Percentiles rank a stretch among this genome's conserved stretches.
Conservation (phyloP, 495 filamentous ascomycete species). For the Xylaria cubensis region DNA sequence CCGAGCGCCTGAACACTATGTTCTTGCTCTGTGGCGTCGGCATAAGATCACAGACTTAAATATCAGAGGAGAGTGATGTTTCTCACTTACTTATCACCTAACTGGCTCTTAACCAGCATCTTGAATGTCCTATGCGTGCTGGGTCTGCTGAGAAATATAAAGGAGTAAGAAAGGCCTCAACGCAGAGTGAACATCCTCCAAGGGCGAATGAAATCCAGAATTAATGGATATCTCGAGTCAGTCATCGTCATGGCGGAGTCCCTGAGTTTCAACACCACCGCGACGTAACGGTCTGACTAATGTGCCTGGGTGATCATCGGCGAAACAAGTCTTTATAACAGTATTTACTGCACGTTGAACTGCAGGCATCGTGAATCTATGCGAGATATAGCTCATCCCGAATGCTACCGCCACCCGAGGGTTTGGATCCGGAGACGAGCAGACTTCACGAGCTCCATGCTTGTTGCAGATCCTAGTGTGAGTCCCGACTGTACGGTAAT, state of each 20-base stretch:
- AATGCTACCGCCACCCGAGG: neutral
- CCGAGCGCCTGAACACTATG: conserved; percentile 7
- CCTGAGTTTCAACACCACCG: neutral
- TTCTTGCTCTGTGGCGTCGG: conserved; percentile 13
- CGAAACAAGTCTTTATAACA: neutral
- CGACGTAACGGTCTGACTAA: neutral
- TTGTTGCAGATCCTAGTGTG: neutral
- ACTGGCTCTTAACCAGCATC: neutral
- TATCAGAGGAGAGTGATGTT: conserved; percentile 6
- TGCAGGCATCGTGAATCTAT: neutral
- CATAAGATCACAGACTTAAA: neutral
- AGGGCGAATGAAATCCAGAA: neutral
- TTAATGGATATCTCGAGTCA: neutral
- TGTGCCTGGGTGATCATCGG: neutral
- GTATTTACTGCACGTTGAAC: neutral
- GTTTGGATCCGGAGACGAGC: neutral
- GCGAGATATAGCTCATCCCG: neutral
- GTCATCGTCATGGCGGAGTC: neutral
- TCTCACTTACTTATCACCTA: conserved; percentile 1
- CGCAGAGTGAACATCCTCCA: neutral
- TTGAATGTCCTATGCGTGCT: no score
- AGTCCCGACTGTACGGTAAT: conserved; percentile 14
- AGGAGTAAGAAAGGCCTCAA: neutral
- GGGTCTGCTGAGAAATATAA: neutral
- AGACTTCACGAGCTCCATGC: neutral